Evolutionary conservation across 2,329 filamentous ascomycete species (phyloP), one percentile per base, ranked within the genome.

Genomic region (Coniella lustricola): DNA sequence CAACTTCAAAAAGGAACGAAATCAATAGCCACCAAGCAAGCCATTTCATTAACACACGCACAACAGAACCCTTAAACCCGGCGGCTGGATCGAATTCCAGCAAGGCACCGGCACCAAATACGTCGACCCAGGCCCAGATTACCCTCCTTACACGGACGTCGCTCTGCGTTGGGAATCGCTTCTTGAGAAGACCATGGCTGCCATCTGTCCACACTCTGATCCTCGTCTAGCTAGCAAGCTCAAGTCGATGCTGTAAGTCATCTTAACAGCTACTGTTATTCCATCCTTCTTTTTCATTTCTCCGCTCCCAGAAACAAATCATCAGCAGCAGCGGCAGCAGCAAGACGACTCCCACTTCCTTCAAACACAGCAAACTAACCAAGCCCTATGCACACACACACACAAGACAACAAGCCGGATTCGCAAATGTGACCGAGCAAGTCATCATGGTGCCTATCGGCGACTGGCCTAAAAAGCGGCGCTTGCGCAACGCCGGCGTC

Each of bases 81-180:
- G 73, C 10, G 73, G 73, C 33, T 77, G 72, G 72, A 61, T 77
- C 33, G 73, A 76, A 53, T 68, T 72, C 42, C 71, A 74, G 25
- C 74, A 76, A 49, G 58, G 38, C n/a, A 41, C 38, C 38, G 38
- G 38, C 18, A 41, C 38, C 22, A 41, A 41, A 10, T 41, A 41
- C n/a, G 38, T 41, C 38, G 38, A 41, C 3, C 38, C 38, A 7
- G 38, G 38, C 7, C 38, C 38, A n/a, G 38, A 41, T 25, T 41
- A 41, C n/a, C 38, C 38, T 20, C 38, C 38, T 9, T 41, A 41
- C 10, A 41, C 38, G 14, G 38, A 41, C n/a, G 22, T 41, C 20
- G 38, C 38, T 10, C 38, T 41, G 14, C 38, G 38, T n/a, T 41
- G 38, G 38, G 38, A 41, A 25, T 16, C 38, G n/a, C 14, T 41